Evolutionary conservation across 75 land plant genomes (phyloP).

Genomic region (Picea sitchensis): DNA sequence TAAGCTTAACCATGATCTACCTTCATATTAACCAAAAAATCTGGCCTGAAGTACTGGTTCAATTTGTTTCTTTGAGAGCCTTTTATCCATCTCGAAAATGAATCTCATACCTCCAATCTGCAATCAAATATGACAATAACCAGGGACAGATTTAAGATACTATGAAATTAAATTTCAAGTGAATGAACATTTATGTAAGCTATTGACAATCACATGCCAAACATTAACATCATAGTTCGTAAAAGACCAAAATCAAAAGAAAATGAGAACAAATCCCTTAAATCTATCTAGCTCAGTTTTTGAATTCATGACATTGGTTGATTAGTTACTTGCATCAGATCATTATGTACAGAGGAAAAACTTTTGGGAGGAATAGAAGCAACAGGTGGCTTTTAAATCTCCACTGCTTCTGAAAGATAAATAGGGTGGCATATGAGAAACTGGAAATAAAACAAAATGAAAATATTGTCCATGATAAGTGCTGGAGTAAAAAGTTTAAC

Average conservation of each 20-base stretch:
- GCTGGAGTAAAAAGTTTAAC: background rate
- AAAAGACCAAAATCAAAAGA: background rate
- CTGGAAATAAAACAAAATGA: background rate
- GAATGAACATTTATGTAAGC: background rate
- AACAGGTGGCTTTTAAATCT: background rate
- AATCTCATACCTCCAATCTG: slow-evolving; percentile 70
- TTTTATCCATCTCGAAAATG: slow-evolving; percentile 55
- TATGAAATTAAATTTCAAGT: background rate
- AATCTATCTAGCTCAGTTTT: background rate
- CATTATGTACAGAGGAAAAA: too few relatives aligned
- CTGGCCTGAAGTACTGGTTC: too few relatives aligned
- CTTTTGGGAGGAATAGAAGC: background rate
- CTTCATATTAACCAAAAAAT: too few relatives aligned
- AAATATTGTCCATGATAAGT: background rate
- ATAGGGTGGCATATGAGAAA: background rate
- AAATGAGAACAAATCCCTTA: background rate
- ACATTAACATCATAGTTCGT: background rate
- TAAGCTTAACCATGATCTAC: too few relatives aligned
- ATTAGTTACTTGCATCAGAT: too few relatives aligned
- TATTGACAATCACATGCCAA: background rate
- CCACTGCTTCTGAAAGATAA: background rate
- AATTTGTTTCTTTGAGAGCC: slow-evolving; percentile 22
- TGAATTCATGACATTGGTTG: background rate
- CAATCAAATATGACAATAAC: slow-evolving; percentile 2
- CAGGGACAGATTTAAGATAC: too few relatives aligned